Conservation (phyloP, 2,329 filamentous ascomycete species). For the Xylariaceae sp. region DNA sequence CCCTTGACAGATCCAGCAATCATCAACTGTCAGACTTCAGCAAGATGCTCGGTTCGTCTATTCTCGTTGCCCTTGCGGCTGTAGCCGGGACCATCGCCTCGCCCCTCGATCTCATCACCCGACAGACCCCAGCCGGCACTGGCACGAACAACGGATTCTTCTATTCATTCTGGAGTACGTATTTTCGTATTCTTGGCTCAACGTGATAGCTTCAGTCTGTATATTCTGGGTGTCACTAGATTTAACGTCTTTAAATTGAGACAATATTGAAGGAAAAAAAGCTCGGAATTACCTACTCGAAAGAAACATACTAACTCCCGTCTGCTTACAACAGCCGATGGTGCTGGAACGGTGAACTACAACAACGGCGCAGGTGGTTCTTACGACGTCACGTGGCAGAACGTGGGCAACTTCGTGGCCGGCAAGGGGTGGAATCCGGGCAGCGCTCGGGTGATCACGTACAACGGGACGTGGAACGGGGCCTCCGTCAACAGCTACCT, state of each 20-base stretch:
- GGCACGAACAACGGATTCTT: conserved; percentile 58
- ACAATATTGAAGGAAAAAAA: no score
- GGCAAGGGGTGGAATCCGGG: conserved; percentile 55
- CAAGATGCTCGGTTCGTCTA: conserved; percentile 34
- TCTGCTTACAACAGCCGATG: conserved; percentile 40
- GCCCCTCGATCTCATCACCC: conserved; percentile 34
- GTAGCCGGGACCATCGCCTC: conserved; percentile 32
- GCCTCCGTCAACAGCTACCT: conserved; percentile 47
- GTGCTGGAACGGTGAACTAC: conserved; percentile 56
- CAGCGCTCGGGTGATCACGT: conserved; percentile 31
- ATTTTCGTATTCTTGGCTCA: background rate
- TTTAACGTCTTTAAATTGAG: no score
- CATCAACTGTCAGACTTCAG: conserved; percentile 5
- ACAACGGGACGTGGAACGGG: conserved; percentile 40
- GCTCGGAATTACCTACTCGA: no score
- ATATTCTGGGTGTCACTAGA: no score
- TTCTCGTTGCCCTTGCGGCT: conserved; percentile 34
- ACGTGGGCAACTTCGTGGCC: conserved; percentile 52
- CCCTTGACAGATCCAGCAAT: background rate
- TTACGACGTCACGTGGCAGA: conserved; percentile 55
- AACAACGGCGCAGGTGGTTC: conserved; percentile 56
- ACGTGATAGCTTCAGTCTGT: no score
- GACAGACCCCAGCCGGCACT: conserved; percentile 33
- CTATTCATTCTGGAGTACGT: conserved; percentile 59
- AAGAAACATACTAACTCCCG: background rate